Evolutionary conservation across 2,329 filamentous ascomycete species (phyloP).

Genomic region (Colletotrichum orchidophilum): DNA sequence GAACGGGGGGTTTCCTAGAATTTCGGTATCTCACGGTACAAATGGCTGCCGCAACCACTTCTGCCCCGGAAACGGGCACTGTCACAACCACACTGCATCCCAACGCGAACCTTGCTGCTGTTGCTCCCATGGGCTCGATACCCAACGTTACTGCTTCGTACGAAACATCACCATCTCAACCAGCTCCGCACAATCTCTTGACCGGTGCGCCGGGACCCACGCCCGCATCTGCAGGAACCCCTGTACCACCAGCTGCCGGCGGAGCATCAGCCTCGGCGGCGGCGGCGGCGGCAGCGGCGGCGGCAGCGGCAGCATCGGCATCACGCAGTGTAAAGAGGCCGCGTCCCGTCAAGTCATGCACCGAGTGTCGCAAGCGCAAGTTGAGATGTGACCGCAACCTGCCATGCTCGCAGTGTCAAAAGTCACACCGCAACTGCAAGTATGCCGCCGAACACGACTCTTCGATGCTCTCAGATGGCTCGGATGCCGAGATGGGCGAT

Average conservation of each 20-base stretch:
- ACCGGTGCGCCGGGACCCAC: slow-evolving; percentile 5
- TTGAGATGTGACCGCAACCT: slow-evolving; percentile 64
- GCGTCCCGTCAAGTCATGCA: slow-evolving; percentile 65
- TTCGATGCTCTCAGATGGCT: slow-evolving; percentile 59
- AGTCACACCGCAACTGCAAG: slow-evolving; percentile 62
- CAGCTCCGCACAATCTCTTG: slow-evolving; percentile 18
- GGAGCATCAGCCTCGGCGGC: slow-evolving; percentile 3
- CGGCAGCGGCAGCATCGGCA: slow-evolving; percentile 22
- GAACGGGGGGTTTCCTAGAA: slow-evolving; percentile 23
- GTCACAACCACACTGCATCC: slow-evolving; percentile 19
- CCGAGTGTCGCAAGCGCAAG: slow-evolving; percentile 66
- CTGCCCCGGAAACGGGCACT: slow-evolving; percentile 22
- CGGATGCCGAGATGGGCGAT: slow-evolving; percentile 50
- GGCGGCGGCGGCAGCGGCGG: neutral
- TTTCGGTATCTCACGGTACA: slow-evolving; percentile 6
- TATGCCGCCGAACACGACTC: slow-evolving; percentile 61
- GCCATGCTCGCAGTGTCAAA: slow-evolving; percentile 67
- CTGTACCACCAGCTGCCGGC: slow-evolving; percentile 10
- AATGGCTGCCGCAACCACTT: slow-evolving; percentile 26
- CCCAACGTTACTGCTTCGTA: slow-evolving; percentile 3
- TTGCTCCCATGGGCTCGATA: slow-evolving; percentile 18
- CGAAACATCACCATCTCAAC: slow-evolving; percentile 28
- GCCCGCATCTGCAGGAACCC: slow-evolving; percentile 6
- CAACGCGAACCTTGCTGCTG: slow-evolving; percentile 12
- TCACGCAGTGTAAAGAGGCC: slow-evolving; percentile 61